Conservation (phyloP, 352 stramenopile genomes). For the Globisporangium emineosum region DNA sequence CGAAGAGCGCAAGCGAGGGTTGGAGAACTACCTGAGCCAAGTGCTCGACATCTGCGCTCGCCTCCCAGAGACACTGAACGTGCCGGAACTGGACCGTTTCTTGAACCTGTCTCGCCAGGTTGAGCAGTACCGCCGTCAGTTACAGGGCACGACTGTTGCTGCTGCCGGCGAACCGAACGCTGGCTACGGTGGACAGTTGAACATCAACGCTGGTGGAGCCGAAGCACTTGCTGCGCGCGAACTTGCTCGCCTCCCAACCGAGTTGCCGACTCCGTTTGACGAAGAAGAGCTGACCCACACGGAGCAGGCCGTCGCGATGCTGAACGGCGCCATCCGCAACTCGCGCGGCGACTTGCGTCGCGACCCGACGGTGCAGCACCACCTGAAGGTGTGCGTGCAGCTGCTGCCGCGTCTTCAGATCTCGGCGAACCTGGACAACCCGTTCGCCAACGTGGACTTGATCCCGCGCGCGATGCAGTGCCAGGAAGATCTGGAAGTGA, state of each 20-base stretch:
- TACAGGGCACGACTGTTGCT: constrained; percentile 29
- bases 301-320: constrained; percentile 72
- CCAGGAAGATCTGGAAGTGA: constrained; percentile 83
- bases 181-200: constrained; percentile 40
- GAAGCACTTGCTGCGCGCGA: constrained; percentile 80
- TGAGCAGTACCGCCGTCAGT: constrained; percentile 78
- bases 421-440: constrained; percentile 87
- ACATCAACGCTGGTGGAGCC: constrained; percentile 63
- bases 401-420: constrained; percentile 82
- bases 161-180: constrained; percentile 18
- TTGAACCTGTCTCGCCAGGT: constrained; percentile 85
- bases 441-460: constrained; percentile 84
- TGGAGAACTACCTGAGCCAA: constrained; percentile 82
- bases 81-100: constrained; percentile 85
- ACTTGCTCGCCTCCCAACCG: constrained; percentile 71
- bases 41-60: constrained; percentile 81
- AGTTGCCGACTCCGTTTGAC: constrained; percentile 80
- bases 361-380: constrained; percentile 78
- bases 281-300: constrained; percentile 85
- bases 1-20: constrained; percentile 75
- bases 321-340: constrained; percentile 80
- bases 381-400: constrained; percentile 86
- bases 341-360: constrained; percentile 76
- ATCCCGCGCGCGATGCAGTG: constrained; percentile 88
- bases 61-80: constrained; percentile 74